Percentiles rank a stretch among this genome's conserved stretches.
Conservation (phyloP, 768 basidiomycete genomes). For the Basidioascus undulatus region DNA sequence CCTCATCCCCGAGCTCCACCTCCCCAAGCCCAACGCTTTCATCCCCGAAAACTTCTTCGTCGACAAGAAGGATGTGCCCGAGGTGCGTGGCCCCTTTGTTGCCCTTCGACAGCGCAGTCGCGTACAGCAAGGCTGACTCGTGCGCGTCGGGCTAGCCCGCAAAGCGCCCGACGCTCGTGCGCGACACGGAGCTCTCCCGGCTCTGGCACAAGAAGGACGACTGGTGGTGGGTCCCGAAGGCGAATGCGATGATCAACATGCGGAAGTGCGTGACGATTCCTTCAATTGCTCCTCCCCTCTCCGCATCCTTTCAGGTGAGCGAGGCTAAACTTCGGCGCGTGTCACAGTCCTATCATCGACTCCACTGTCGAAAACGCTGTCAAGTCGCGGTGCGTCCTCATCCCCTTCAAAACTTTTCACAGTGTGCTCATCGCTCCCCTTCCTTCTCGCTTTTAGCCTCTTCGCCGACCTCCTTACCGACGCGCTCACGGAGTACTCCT, state of each 20-base stretch:
- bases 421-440: slow-evolving; percentile 2
- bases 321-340: slow-evolving; percentile 17
- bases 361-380: slow-evolving; percentile 40
- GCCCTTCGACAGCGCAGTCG: not conserved
- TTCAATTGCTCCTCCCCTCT: not conserved
- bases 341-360: slow-evolving; percentile 19
- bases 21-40: slow-evolving; percentile 73
- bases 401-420: not conserved
- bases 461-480: slow-evolving; percentile 70
- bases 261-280: slow-evolving; percentile 29
- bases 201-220: slow-evolving; percentile 98
- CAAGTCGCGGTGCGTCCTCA: slow-evolving; percentile 35
- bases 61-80: slow-evolving; percentile 38
- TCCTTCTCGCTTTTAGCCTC: slow-evolving; percentile 25
- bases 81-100: slow-evolving; percentile 24
- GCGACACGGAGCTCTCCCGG: slow-evolving; percentile 41
- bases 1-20: slow-evolving; percentile 38
- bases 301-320: not conserved
- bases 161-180: slow-evolving; percentile 48
- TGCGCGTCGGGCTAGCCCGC: slow-evolving; percentile 29
- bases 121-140: not conserved
- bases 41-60: slow-evolving; percentile 70
- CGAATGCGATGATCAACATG: slow-evolving; percentile 47
- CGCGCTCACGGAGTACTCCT: slow-evolving; percentile 67
- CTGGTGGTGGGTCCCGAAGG: slow-evolving; percentile 82